A percentile compares a stretch with the other conserved stretches of the same genome.
These are phyloP conservation scores for Harrya chromipes DNA, from an alignment of 768 basidiomycete genomes.

Conservation along the genomic window DNA sequence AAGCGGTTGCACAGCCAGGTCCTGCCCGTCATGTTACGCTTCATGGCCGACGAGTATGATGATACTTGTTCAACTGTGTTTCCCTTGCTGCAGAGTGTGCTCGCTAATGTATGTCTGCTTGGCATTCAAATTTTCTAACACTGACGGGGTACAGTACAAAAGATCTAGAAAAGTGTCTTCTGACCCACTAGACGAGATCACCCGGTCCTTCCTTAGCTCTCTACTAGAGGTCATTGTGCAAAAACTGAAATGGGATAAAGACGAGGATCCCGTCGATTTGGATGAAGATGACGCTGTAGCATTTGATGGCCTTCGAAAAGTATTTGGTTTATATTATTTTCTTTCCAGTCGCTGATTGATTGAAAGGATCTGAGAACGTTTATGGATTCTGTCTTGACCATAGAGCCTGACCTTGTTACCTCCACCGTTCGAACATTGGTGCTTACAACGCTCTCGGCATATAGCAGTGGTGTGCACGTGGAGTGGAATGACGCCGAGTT, in stretches of 20 bases:
- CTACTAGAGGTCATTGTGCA: slow-evolving; percentile 74
- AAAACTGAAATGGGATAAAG: slow-evolving; percentile 91
- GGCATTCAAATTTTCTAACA: neutral
- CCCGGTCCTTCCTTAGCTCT: slow-evolving; percentile 73
- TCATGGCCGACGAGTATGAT: slow-evolving; percentile 87
- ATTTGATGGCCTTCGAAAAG: slow-evolving; percentile 86
- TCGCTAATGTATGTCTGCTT: slow-evolving; percentile 57
- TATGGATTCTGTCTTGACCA: slow-evolving; percentile 80
- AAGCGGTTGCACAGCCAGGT: slow-evolving; percentile 58
- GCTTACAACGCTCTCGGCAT: slow-evolving; percentile 69
- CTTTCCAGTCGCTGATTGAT: slow-evolving; percentile 11
- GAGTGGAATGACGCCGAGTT: slow-evolving; percentile 95
- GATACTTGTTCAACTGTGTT: slow-evolving; percentile 87
- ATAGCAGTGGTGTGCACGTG: slow-evolving; percentile 54
- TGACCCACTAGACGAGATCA: slow-evolving; percentile 59
- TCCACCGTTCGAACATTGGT: slow-evolving; percentile 71
- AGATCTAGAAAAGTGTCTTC: slow-evolving; percentile 58
- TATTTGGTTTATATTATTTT: slow-evolving; percentile 28
- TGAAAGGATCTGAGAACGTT: slow-evolving; percentile 80
- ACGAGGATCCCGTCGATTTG: slow-evolving; percentile 72
- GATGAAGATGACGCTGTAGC: slow-evolving; percentile 86
- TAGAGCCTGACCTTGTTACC: slow-evolving; percentile 85
- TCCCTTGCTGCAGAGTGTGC: slow-evolving; percentile 70
- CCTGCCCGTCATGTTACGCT: slow-evolving; percentile 79
- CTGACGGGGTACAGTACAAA: slow-evolving; percentile 67